Base-by-base conservation (phyloP, 2,329 filamentous ascomycete species). In the Lomentospora prolificans region DNA sequence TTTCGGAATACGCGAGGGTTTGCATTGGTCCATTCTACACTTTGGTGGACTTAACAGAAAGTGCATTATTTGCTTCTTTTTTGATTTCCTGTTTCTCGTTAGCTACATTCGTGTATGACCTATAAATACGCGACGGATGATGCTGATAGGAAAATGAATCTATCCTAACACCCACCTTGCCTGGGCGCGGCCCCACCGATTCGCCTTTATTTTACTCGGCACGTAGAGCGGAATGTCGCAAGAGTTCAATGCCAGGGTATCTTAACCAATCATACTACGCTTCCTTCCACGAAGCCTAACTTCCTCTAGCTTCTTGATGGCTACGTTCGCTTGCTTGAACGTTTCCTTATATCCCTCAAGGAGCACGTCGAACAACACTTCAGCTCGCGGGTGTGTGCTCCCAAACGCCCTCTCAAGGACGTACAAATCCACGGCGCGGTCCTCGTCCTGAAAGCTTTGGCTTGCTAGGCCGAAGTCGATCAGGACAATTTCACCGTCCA, bases 381-480 rank as follows among this genome's bases (percentile, higher is more conserved):
- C 89, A 0, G 90, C 89, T 53, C 85, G 81, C 0, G 94, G 92
- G 75, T 99, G 94, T 33, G 94, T 97, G 65, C 90, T 96, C 22
- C 86, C 88, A 75, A 97, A 97, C 1, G 94, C 94, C 55, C 94
- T 78, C 71, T 99, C 94, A 50, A 99, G 75, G 9, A 99, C 94
- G 69, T 99, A 99, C 55, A 99, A 71, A 74, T 99, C 94, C 39
- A 99, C 94, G 0, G 94, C 94, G 56, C 91, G 81, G 67, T 99
- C 94, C 71, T 99, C 94, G 56, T 96, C 92, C 61, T 88, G 84
- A 17, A 82, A 73, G 59, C 85, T 89, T 70, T 92, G 87, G 62
- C 81, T 86, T 12, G 91, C 90, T 19, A 99, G 81, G 0, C 94
- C 94, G 66, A 99, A 95, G 72, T 99, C 94, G 67, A 97, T 97